Base-by-base conservation (phyloP, 129 eudicot genomes). In the Flaveria sonorensis region DNA sequence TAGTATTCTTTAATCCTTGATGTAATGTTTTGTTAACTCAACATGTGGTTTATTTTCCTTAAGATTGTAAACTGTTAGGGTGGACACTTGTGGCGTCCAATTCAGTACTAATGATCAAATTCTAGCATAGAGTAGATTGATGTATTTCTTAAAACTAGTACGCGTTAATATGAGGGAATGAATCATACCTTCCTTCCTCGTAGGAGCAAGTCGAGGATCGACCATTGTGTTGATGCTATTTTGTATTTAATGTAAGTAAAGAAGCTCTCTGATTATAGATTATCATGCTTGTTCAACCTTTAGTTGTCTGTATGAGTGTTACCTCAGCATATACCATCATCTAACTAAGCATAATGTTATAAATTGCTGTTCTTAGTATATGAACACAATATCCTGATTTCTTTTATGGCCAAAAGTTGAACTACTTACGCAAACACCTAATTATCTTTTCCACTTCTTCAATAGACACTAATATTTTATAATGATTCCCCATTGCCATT, bases 381-480 rank as follows among this genome's bases (percentile, higher is more conserved):
- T 59, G 15, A 59, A 59, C 30, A 55, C 23, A 21, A 19, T 24
- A 59, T 21, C 36, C 36, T 59, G 15, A 59, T 23, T 21, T 57
- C 14, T 59, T 55, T 5, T 19, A 24, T 19, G 62, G 20, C 20
- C 62, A 36, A 55, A 55, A 55, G 62, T 55, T 19, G 28, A 55
- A 19, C 26, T 55, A 55, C 26, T 18, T 55, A n/a, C 61, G 61
- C 13, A 55, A 55, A 19, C 12, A 18, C 20, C 9, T 10, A 55
- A 55, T 55, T 24, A 59, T 59, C 65, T 48, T 59, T 59, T 59
- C 65, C 65, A 55, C 62, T 55, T 55, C 26, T 55, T 55, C 24
- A 56, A 8, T 57, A 57, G 14, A 21, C 65, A 59, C 65, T 59
- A 59, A 59, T 59, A 59, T 59, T 20, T 59, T 59, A 23, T 59